Evolutionary conservation across 192 early-diverging fungal genomes (phyloP), one percentile per base, ranked within the genome.

Genomic region (Chytriomyces sp.): DNA sequence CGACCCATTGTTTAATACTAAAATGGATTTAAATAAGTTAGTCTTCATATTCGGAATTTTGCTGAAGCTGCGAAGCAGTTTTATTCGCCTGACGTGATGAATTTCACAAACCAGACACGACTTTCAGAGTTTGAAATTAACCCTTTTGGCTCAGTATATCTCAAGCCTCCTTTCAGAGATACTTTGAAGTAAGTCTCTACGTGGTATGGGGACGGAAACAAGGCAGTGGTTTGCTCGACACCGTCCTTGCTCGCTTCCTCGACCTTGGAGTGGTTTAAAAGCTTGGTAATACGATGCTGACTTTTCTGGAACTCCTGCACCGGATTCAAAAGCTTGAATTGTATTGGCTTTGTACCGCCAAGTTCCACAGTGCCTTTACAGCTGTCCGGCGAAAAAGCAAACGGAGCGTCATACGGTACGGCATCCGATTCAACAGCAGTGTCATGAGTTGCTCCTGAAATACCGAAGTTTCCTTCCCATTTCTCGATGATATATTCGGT

Each of bases 401-500:
- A 35, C 35, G 35, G 35, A 35, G 35, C 35, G 35, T 35, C 35
- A 35, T 35, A 35, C 7, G 57, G 64, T 9, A 69, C 61, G 13
- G 63, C 59, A 18, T 79, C 69, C 16, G 26, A 45, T 18, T 48
- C 23, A 18, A 72, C 49, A 9, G 45, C 61, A 73, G 61, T 79
- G 13, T 83, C 77, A 44, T 78, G 48, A 11, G 50, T 10, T 9
- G 46, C 8, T 7, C 72, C 67, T 45, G 70, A 74, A 64, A 84
- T 85, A 23, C 75, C 70, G 59, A 87, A 82, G 24, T 71, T 47
- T 18, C 64, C 70, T 0, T 80, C 62, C 67, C 69, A 79, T 24
- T 73, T 45, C 45, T 87, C 86, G 48, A 87, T 81, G 5, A 72
- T 71, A 65, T 78, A 87, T 28, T 87, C 83, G 9, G 81, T 82